These are phyloP conservation scores for Xylariales sp. DNA, from an alignment of 2,329 filamentous ascomycete genomes.

Conservation along the genomic window DNA sequence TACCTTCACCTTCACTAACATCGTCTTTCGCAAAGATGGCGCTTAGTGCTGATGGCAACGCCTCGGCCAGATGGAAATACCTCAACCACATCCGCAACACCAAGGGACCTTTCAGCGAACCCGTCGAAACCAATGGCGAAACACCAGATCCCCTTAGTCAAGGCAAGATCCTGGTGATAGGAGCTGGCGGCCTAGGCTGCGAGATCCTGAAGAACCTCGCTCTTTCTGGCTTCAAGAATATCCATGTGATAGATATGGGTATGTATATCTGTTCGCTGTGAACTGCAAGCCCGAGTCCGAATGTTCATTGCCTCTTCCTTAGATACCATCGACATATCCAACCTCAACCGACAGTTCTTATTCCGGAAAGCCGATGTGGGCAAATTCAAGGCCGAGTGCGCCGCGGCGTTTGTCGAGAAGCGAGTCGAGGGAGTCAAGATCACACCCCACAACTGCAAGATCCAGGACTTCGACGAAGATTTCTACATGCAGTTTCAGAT, in stretches of 20 bases:
- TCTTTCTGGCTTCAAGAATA: constrained; percentile 90
- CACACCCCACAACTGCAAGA: constrained; percentile 88
- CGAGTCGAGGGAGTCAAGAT: constrained; percentile 88
- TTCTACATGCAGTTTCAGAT: constrained; percentile 98
- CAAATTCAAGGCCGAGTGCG: constrained; percentile 88
- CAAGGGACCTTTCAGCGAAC: constrained; percentile 75
- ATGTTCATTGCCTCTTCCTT: too few relatives aligned
- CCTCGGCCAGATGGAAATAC: constrained; percentile 59
- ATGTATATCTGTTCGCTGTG: constrained; percentile 26
- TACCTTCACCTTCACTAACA: neutral
- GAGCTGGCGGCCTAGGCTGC: constrained; percentile 89
- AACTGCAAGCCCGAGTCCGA: too few relatives aligned
- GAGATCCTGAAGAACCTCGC: constrained; percentile 96
- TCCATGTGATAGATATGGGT: constrained; percentile 99
- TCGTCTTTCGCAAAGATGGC: constrained; percentile 14
- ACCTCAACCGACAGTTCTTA: constrained; percentile 94
- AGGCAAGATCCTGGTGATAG: constrained; percentile 75
- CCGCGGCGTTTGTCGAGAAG: constrained; percentile 84
- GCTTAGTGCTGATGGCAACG: constrained; percentile 12
- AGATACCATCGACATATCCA: constrained; percentile 98
- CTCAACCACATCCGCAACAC: constrained; percentile 75
- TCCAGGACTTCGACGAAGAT: constrained; percentile 92
- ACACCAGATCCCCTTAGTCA: constrained; percentile 55
- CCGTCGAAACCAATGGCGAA: constrained; percentile 48
- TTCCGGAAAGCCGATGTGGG: constrained; percentile 91